Evolutionary conservation across 2,329 filamentous ascomycete genomes (phyloP).

Genomic region (Ophiostoma tasmaniense): DNA sequence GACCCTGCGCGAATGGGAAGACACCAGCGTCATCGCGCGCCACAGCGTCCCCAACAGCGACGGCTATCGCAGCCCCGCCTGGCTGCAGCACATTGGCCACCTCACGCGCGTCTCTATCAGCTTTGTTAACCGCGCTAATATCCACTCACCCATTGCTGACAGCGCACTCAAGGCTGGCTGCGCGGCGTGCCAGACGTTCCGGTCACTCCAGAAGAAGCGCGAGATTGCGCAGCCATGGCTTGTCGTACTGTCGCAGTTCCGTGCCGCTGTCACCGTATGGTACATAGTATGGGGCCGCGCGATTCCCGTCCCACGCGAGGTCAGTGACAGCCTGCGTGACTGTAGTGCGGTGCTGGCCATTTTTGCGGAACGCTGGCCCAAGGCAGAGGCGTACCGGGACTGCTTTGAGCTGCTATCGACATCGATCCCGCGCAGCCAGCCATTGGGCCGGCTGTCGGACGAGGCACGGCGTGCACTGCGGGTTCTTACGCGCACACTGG

Average conservation of each 20-base stretch:
- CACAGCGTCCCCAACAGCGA: constrained; percentile 14
- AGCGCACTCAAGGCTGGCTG: constrained; percentile 6
- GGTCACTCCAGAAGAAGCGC: constrained; percentile 11
- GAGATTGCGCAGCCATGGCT: constrained; percentile 15
- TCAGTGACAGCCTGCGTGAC: constrained; percentile 28
- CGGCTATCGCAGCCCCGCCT: constrained; percentile 12
- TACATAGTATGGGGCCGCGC: constrained; percentile 15
- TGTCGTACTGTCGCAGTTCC: constrained; percentile 13
- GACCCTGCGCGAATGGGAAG: constrained; percentile 12
- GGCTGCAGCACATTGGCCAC: constrained; percentile 16
- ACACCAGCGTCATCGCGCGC: constrained; percentile 5
- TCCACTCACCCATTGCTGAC: constrained; percentile 7
- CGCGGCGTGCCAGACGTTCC: constrained; percentile 8
- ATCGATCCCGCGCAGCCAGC: constrained; percentile 11
- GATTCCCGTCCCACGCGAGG: constrained; percentile 7
- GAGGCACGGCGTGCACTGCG: neutral
- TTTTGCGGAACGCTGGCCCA: constrained; percentile 30
- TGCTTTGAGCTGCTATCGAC: constrained; percentile 28
- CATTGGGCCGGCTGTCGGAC: constrained; percentile 1
- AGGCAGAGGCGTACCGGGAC: constrained; percentile 29
- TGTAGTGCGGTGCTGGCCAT: constrained; percentile 31
- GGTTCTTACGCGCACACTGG: neutral
- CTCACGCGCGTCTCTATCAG: constrained; percentile 12
- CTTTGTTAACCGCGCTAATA: constrained; percentile 3
- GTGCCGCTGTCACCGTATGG: constrained; percentile 14